A percentile compares a stretch with the other conserved stretches of the same genome.
Evolutionary conservation across 2,329 filamentous ascomycete genomes (phyloP).

Genomic region (Fusarium pseudonygamai): DNA sequence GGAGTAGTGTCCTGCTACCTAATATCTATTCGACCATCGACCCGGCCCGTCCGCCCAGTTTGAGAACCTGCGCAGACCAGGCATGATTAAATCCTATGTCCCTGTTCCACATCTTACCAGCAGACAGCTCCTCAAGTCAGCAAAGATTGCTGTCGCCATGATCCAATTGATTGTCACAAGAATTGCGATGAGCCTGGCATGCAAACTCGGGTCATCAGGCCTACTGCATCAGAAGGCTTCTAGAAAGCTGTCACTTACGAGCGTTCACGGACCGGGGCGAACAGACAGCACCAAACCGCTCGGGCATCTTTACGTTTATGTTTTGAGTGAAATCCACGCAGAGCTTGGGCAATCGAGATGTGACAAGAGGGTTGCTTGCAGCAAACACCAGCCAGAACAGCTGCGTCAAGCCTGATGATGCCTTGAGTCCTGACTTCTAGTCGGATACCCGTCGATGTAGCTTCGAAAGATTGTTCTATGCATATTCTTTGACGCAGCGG

Average conservation of each 20-base stretch:
- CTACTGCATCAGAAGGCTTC: constrained; percentile 36
- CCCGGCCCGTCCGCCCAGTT: not conserved
- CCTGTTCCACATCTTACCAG: constrained; percentile 13
- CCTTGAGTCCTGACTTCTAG: constrained; percentile 27
- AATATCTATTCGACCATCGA: not conserved
- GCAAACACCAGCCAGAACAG: constrained; percentile 22
- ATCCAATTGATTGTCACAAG: constrained; percentile 6
- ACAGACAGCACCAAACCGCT: constrained; percentile 23
- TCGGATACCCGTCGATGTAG: constrained; percentile 28
- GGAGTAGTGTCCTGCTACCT: not conserved
- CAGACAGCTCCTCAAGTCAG: not conserved
- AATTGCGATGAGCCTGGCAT: constrained; percentile 15
- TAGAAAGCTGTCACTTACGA: constrained; percentile 34
- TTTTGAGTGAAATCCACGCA: constrained; percentile 22
- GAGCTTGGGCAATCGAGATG: constrained; percentile 38
- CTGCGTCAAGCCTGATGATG: constrained; percentile 19
- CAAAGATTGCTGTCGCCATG: constrained; percentile 20
- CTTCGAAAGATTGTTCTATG: constrained; percentile 38
- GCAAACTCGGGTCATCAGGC: constrained; percentile 30
- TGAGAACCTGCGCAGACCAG: constrained; percentile 2
- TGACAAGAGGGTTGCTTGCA: constrained; percentile 26
- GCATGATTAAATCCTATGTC: constrained; percentile 7
- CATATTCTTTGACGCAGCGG: constrained; percentile 22
- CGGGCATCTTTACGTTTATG: constrained; percentile 14
- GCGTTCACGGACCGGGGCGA: constrained; percentile 24